Conservation (phyloP, 1,284 basidiomycete species). For the Mrakiaceae sp. region DNA sequence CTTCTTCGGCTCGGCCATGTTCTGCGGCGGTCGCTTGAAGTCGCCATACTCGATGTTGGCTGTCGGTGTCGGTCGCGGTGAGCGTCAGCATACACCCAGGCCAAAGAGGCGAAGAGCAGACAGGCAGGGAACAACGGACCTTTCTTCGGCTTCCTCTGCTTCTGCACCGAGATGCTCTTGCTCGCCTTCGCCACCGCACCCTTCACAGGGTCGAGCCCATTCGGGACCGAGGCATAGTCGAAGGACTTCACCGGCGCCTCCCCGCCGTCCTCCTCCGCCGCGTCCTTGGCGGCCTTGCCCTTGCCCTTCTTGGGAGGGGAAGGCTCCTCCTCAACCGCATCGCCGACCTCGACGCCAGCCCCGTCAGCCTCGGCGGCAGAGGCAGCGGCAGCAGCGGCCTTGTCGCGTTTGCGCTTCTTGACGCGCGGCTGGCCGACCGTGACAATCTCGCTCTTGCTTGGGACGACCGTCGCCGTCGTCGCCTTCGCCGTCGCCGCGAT, state of each 20-base stretch:
- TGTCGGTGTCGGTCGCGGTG: background rate
- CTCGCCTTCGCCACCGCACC: constrained; percentile 5
- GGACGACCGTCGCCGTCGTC: constrained; percentile 33
- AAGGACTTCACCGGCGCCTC: constrained; percentile 44
- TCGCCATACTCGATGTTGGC: constrained; percentile 25
- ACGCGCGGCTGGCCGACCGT: constrained; percentile 45
- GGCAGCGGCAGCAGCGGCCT: constrained; percentile 7
- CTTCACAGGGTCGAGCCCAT: constrained; percentile 53
- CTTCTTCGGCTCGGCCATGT: constrained; percentile 30
- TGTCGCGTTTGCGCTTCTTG: constrained; percentile 25
- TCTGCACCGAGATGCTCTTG: constrained; percentile 26
- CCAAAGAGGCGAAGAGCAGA: background rate
- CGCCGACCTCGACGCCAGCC: constrained; percentile 16
- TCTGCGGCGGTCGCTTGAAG: constrained; percentile 29
- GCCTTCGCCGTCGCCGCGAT: constrained; percentile 1
- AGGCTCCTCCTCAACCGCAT: background rate
- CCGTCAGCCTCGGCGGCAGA: constrained; percentile 16
- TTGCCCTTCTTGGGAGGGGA: constrained; percentile 20
- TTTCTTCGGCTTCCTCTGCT: constrained; percentile 25
- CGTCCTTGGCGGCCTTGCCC: constrained; percentile 19
- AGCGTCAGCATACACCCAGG: constrained; percentile 6
- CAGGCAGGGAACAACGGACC: constrained; percentile 16
- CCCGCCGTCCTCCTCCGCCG: constrained; percentile 21
- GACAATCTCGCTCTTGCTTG: constrained; percentile 47
- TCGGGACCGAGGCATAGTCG: constrained; percentile 61